These are phyloP conservation scores for Coemansia linderi DNA, from an alignment of 371 early-diverging fungal species.

Conservation along the genomic window DNA sequence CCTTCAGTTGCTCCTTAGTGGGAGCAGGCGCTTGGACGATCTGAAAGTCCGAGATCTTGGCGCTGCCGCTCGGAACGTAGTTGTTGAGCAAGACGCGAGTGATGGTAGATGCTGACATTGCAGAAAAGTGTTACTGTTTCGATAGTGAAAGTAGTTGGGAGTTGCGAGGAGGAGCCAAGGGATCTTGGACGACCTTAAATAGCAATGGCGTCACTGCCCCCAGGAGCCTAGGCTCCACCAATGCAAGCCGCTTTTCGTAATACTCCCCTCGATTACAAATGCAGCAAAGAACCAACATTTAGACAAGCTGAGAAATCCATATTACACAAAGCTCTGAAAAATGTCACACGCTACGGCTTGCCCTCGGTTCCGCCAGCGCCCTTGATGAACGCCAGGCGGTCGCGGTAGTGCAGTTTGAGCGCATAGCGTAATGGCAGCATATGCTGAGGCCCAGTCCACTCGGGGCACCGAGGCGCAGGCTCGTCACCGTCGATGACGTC, in stretches of 20 bases:
- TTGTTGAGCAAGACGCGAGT: slow-evolving; percentile 21
- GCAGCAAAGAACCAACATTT: not conserved
- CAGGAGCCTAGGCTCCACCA: no score
- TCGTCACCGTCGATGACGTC: not conserved
- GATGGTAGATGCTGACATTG: slow-evolving; percentile 18
- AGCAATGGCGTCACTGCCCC: not conserved
- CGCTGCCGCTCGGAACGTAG: slow-evolving; percentile 14
- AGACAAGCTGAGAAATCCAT: not conserved
- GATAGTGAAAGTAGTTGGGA: not conserved
- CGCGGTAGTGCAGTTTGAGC: slow-evolving; percentile 43
- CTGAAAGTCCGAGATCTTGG: slow-evolving; percentile 23
- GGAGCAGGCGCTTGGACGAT: slow-evolving; percentile 16
- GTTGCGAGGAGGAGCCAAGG: not conserved
- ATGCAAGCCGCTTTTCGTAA: not conserved
- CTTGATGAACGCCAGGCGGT: slow-evolving; percentile 6
- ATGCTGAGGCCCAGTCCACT: slow-evolving; percentile 42
- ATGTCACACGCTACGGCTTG: not conserved
- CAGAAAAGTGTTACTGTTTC: not conserved
- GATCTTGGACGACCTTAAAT: not conserved
- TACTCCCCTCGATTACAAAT: not conserved
- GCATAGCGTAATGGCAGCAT: slow-evolving; percentile 49
- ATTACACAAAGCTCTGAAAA: not conserved
- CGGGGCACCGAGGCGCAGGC: slow-evolving; percentile 11
- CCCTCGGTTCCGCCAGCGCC: not conserved
- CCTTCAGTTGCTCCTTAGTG: slow-evolving; percentile 25